Evolutionary conservation across 2,329 filamentous ascomycete genomes (phyloP), one percentile per base, ranked within the genome.

Genomic region (Arthrobotrys sphaeroides): DNA sequence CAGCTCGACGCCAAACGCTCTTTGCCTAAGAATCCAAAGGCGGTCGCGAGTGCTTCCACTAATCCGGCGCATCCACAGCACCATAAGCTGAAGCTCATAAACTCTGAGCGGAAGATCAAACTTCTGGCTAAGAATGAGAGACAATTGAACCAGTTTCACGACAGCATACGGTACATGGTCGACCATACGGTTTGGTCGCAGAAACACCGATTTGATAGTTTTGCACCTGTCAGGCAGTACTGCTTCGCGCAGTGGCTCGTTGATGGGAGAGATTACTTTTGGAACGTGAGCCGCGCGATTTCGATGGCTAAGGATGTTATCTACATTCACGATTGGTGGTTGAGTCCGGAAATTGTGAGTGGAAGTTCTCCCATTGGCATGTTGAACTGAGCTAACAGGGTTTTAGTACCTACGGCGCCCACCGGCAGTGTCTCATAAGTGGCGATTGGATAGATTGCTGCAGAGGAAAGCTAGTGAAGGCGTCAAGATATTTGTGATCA

Each of bases 251-350:
- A 97, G 81, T 98, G 94, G 94, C 87, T 99, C 6, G 94, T 99
- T 0, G 95, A 99, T 83, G 95, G 92, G 13, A 89, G 95, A 78
- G 95, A 99, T 82, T 96, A 98, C 85, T 98, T 98, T 94, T 99
- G 95, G 95, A 96, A 97, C 82, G 93, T 98, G 5, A 98, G 94
- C 9, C 89, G 94, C 78, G 95, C 95, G 10, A 96, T 99, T 80
- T 95, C 93, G 81, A 97, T 97, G 89, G 95, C 95, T 6, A 92
- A 92, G 80, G 95, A 98, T 84, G 94, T 98, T 77, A 94, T 99
- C 79, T 98, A 98, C 83, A 98, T 99, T 77, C 95, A 99, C 82
- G 95, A 98, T 82, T 99, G 95, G 95, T 99, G 95, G 95, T 84
- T 99, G 42, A 97, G 92, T 79, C 95, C 95, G 0, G 94, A 99